Evolutionary conservation across 1,139 yeast species (phyloP).

Genomic region (Arxiozyma bovina): DNA sequence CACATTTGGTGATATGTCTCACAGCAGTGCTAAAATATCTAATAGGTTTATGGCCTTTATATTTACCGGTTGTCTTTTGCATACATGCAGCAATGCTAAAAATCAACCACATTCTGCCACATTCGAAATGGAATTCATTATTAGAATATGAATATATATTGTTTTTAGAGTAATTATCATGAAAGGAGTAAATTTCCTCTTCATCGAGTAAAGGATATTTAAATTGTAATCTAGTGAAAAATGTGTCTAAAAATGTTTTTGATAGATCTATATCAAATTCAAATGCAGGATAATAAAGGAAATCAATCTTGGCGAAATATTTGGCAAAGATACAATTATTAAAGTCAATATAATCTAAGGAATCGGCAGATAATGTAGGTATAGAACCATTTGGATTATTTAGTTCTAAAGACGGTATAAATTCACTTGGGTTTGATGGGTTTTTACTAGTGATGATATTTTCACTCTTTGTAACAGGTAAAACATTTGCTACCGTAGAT

Average conservation of each 20-base stretch:
- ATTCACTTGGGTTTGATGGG: not conserved
- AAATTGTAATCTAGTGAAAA: constrained; percentile 43
- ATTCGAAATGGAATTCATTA: constrained; percentile 39
- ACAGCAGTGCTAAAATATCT: constrained; percentile 46
- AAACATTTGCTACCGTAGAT: not conserved
- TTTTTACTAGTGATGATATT: not conserved
- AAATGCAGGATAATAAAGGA: constrained; percentile 38
- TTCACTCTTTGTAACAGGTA: not conserved
- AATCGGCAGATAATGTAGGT: constrained; percentile 26
- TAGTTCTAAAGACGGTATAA: not conserved
- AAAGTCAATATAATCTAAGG: constrained; percentile 34
- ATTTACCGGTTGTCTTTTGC: constrained; percentile 44
- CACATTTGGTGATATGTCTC: constrained; percentile 42
- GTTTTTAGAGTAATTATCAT: constrained; percentile 36
- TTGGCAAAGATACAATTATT: constrained; percentile 35
- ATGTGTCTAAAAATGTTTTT: constrained; percentile 40
- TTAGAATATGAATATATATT: constrained; percentile 29
- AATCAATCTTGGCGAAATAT: constrained; percentile 37
- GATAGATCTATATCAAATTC: constrained; percentile 40
- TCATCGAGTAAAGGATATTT: constrained; percentile 44
- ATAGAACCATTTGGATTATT: constrained; percentile 5
- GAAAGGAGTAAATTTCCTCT: constrained; percentile 38
- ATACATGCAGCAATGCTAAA: constrained; percentile 41
- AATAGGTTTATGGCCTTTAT: constrained; percentile 41
- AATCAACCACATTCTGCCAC: constrained; percentile 43